Evolutionary conservation across 1,284 basidiomycete genomes (phyloP).

Genomic region (Hypsizygus ulmarius): DNA sequence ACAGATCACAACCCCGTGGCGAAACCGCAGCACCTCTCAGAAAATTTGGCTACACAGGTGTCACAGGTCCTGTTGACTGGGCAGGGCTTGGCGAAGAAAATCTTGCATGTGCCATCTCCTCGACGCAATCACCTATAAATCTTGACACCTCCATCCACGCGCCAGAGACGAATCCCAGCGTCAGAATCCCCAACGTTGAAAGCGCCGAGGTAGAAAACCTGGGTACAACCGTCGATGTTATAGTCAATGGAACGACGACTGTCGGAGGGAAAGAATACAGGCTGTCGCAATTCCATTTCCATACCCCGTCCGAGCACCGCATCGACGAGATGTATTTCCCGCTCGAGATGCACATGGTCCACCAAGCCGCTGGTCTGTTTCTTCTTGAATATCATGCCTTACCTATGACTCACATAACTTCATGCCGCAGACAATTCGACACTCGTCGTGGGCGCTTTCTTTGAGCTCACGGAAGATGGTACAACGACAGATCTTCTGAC

Average conservation of each 20-base stretch:
- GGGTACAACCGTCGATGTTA: constrained; percentile 9
- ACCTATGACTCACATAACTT: not conserved
- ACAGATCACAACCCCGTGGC: not conserved
- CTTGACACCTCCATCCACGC: not conserved
- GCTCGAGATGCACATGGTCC: constrained; percentile 13
- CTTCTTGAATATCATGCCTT: not conserved
- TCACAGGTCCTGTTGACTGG: constrained; percentile 13
- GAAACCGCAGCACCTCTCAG: not conserved
- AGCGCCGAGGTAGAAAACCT: constrained; percentile 1
- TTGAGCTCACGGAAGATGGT: constrained; percentile 8
- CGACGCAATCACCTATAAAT: constrained; percentile 12
- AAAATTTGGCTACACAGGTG: constrained; percentile 8
- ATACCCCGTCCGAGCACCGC: constrained; percentile 12
- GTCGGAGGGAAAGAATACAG: constrained; percentile 3
- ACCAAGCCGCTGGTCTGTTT: constrained; percentile 5
- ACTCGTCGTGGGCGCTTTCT: constrained; percentile 9
- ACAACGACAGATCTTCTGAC: constrained; percentile 4
- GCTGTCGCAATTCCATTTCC: constrained; percentile 12
- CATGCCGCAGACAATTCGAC: not conserved
- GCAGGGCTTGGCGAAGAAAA: constrained; percentile 7
- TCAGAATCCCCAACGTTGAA: constrained; percentile 4
- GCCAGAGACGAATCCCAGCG: not conserved
- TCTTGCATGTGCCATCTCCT: constrained; percentile 2
- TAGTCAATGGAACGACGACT: constrained; percentile 3
- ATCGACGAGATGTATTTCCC: constrained; percentile 12